Base-by-base conservation (phyloP, 2,329 filamentous ascomycete genomes). In the Xylaria sp. region DNA sequence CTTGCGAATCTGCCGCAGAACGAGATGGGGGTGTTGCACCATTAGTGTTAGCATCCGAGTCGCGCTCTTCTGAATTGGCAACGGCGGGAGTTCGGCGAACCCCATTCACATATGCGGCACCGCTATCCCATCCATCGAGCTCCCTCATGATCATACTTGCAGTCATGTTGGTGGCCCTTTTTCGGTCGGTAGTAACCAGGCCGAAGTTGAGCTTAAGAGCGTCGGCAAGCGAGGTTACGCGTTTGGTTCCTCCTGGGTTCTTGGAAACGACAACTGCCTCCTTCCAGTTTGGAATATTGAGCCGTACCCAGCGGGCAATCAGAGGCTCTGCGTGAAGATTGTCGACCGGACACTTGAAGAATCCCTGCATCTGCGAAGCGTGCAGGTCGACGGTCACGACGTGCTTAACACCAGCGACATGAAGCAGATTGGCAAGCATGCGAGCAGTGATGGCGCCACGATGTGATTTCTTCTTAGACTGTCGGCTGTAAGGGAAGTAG, bases 391-490 rank as follows among this genome's bases (percentile, higher is more conserved):
- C 92, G 17, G 96, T 99, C 76, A 99, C 94, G 80, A 99, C 93
- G 84, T 99, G 96, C 82, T 97, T 94, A 73, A 99, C 94, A 63
- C 96, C 96, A 60, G 96, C 96, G 66, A 99, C 92, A 69, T 92
- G 89, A 74, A 99, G 89, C 59, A 98, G 88, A 80, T 99, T 99
- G 69, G 96, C 95, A 62, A 99, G 88, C 94, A 99, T 97, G 74
- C 95, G 91, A 64, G 96, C 96, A 9, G 96, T 97, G 78, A 99
- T 98, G 67, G 96, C 94, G 60, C 96, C 96, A 73, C 96, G 89
- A 79, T 98, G 95, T 65, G 93, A 94, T 83, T 99, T 99, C 87
- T 98, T 98, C 86, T 99, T 99, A 67, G 95, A 98, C 81, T 99
- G 96, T 71, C 96, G 93, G 74, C 94, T 97, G 84, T 99, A 99